phyloP scores from a whole-genome alignment of 441 rosid genomes.

The Flueggea neowawraea region DNA sequence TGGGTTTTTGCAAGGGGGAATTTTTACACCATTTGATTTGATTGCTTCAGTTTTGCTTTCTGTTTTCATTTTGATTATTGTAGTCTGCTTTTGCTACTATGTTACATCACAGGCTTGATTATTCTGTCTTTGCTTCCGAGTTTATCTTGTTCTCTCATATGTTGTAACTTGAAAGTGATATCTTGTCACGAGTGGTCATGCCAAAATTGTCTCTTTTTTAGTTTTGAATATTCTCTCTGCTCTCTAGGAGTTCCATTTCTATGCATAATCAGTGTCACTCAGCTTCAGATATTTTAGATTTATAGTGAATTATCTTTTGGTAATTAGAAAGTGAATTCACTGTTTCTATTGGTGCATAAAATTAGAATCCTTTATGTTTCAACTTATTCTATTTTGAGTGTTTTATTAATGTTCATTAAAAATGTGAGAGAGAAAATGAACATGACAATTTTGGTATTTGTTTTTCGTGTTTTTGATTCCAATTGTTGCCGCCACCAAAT shows the following conservation, averaged over 20 bases:
- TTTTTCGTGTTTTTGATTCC: too few relatives aligned
- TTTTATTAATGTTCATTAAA: too few relatives aligned
- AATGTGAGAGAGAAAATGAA: too few relatives aligned
- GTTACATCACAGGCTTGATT: conserved; percentile 2
- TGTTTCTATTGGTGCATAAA: too few relatives aligned
- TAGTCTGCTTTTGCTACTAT: conserved; percentile 4
- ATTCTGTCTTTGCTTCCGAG: conserved; percentile 7
- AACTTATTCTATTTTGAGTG: too few relatives aligned
- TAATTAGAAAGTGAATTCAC: too few relatives aligned
- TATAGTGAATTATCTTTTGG: too few relatives aligned
- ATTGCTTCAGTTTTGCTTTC: too few relatives aligned
- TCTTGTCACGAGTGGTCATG: neutral
- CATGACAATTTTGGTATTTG: too few relatives aligned
- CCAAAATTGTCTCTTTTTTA: neutral
- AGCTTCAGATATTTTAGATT: neutral
- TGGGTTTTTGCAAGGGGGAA: neutral
- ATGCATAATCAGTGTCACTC: neutral
- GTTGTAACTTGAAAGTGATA: conserved; percentile 9
- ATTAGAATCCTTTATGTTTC: too few relatives aligned
- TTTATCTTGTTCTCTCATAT: conserved; percentile 8
- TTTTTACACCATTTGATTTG: too few relatives aligned
- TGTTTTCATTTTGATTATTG: neutral
- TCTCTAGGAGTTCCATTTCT: conserved; percentile 1
- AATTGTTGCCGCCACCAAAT: too few relatives aligned
- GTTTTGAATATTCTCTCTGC: neutral